Evolutionary conservation across 306 rosid genomes (phyloP), one percentile per base, ranked within the genome.

Genomic region (Benincasa hispida): DNA sequence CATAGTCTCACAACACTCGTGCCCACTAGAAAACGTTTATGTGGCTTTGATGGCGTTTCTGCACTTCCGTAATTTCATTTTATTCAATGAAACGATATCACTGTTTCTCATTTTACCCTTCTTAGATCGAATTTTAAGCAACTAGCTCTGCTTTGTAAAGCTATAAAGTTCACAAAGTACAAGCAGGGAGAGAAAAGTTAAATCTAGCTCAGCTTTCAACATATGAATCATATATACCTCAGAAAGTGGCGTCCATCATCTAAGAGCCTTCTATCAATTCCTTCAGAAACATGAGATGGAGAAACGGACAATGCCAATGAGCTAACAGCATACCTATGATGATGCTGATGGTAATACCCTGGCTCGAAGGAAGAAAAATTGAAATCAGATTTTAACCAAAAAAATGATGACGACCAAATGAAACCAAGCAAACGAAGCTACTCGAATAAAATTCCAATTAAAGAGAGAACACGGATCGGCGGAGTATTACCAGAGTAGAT

Each of bases 191-290:
- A 61, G 10, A 66, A 73, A 54, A 72, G 28, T 3, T 65, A 19
- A n/a, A 37, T 19, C 27, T 35, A 35, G 10, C 41, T n/a, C 14
- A 39, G 30, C n/a, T 41, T 3, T 65, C 32, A 28, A 51, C 17
- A 67, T 25, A 39, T 66, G 53, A 58, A 65, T 45, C 67, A 11
- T 55, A 42, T 79, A 79, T 80, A 88, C 91, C 87, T 83, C 58
- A 72, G 79, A 57, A 75, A 28, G 70, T 77, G 79, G 78, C 77
- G 83, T 80, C 83, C 80, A 59, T 54, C 69, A 21, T 72, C 62
- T 62, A 32, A 77, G 81, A 42, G 59, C 74, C 82, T 69, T 25
- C 74, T 74, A 60, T 63, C 45, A 67, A 47, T 15, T 76, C 79
- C 53, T 22, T 86, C 77, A 80, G 24, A 37, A 24, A 77, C 77